Evolutionary conservation across 441 rosid species (phyloP).

Genomic region (Biscutella laevigata): DNA sequence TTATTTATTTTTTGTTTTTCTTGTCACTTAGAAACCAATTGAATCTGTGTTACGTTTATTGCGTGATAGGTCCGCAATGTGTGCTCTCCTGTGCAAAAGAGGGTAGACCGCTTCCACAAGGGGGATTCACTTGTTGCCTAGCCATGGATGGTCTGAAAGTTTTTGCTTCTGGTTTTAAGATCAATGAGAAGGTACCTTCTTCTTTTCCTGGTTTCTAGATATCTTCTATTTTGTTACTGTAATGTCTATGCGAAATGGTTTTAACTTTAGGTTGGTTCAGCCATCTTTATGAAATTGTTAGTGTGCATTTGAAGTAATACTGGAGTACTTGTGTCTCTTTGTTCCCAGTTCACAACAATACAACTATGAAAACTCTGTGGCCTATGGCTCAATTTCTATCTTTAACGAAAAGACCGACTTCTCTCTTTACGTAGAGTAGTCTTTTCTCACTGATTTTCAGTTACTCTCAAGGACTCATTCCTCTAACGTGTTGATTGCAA

Average conservation of each 20-base stretch:
- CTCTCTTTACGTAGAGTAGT: neutral
- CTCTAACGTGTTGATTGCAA: slow-evolving; percentile 19
- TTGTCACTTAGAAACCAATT: neutral
- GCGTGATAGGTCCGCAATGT: slow-evolving; percentile 74
- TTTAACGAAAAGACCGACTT: neutral
- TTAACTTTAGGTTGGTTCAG: neutral
- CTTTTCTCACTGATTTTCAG: neutral
- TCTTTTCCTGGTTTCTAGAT: neutral
- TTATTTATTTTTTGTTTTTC: neutral
- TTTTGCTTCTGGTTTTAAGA: slow-evolving; percentile 82
- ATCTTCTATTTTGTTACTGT: neutral
- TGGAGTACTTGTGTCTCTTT: neutral
- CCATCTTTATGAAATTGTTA: neutral
- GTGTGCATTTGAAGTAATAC: neutral
- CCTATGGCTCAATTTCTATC: neutral
- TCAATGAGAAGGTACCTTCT: slow-evolving; percentile 67
- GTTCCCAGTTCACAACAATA: neutral
- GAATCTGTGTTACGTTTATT: neutral
- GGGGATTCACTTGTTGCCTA: slow-evolving; percentile 83
- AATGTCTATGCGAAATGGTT: neutral
- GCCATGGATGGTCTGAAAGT: slow-evolving; percentile 93
- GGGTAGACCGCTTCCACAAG: slow-evolving; percentile 59
- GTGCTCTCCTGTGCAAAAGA: slow-evolving; percentile 90
- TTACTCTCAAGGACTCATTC: neutral
- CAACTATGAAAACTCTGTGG: neutral